A percentile compares a stretch with the other conserved stretches of the same genome.
These are phyloP conservation scores for Chlorella variabilis DNA, from an alignment of 163 green algal genomes.

Conservation along the genomic window DNA sequence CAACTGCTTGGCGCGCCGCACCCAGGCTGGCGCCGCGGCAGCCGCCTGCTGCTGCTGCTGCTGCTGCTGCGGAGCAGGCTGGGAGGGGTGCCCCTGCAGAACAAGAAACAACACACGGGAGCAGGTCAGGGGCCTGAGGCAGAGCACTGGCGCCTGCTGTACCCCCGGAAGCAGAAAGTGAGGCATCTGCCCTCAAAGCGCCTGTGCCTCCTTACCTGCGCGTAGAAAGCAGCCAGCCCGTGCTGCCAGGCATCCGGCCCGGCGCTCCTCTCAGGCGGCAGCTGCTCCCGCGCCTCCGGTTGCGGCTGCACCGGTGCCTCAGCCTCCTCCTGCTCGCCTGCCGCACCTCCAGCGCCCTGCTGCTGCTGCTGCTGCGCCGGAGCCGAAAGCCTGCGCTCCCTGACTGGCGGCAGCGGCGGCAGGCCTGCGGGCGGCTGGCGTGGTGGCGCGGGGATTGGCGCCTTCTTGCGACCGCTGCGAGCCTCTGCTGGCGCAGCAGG, in stretches of 20 bases:
- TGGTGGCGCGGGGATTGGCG: too few relatives aligned
- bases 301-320: too few relatives aligned
- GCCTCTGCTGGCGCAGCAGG: too few relatives aligned
- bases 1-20: neutral
- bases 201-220: neutral
- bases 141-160: too few relatives aligned
- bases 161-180: too few relatives aligned
- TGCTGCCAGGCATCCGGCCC: neutral
- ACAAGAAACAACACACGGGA: too few relatives aligned
- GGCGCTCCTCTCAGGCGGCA: neutral
- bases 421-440: too few relatives aligned
- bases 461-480: too few relatives aligned
- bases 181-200: too few relatives aligned
- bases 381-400: too few relatives aligned
- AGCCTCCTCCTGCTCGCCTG: neutral
- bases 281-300: neutral
- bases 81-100: neutral
- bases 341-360: neutral
- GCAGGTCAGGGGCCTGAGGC: too few relatives aligned
- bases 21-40: conserved; percentile 6
- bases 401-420: too few relatives aligned
- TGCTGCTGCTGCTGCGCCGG: neutral
- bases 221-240: neutral
- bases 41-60: neutral
- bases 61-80: neutral